A percentile compares a stretch with the other conserved stretches of the same genome.
These are phyloP conservation scores for Fraxinus ornus DNA, from an alignment of 305 asterid genomes.

Conservation along the genomic window DNA sequence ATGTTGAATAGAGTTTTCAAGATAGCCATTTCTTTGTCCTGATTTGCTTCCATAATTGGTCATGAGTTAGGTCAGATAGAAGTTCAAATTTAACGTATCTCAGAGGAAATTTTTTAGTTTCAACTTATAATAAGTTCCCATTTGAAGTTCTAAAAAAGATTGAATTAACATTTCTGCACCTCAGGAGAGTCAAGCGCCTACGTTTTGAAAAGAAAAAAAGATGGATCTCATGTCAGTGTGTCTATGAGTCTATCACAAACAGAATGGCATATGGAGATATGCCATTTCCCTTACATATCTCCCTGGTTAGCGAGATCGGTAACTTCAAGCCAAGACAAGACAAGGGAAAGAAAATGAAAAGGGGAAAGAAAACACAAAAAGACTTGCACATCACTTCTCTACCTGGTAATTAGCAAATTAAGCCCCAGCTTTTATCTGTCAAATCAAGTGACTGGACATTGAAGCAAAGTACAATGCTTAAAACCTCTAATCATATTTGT, in stretches of 20 bases:
- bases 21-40: background rate
- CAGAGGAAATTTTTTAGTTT: background rate
- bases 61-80: background rate
- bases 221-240: background rate
- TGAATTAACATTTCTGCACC: background rate
- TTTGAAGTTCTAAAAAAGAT: background rate
- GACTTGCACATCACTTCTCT: too few relatives aligned
- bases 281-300: background rate
- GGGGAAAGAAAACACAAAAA: background rate
- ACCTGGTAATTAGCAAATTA: too few relatives aligned
- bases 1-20: background rate
- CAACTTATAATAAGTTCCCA: too few relatives aligned
- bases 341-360: too few relatives aligned
- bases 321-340: background rate
- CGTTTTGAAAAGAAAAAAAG: too few relatives aligned
- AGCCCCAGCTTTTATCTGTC: background rate
- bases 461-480: background rate
- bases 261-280: background rate
- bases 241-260: background rate
- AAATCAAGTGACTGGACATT: background rate
- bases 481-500: background rate
- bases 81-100: too few relatives aligned
- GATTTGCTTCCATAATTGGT: background rate
- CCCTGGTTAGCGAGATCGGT: background rate
- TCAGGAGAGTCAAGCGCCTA: background rate